Conservation (phyloP, 1,284 basidiomycete species). For the Ganoderma meredithae region DNA sequence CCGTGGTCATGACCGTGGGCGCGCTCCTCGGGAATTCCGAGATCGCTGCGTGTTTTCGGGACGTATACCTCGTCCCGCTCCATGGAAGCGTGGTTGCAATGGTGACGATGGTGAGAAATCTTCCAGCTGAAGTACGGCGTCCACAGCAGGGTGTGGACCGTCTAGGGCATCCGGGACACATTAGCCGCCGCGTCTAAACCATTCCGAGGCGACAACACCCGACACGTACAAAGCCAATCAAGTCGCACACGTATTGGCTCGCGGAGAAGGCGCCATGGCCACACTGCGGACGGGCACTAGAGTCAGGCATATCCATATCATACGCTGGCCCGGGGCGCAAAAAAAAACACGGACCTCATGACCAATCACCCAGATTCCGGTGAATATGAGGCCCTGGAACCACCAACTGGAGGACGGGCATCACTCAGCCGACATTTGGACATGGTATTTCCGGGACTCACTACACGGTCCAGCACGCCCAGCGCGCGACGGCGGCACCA, state of each 20-base stretch:
- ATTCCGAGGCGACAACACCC: slow-evolving; percentile 4
- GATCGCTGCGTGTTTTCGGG: slow-evolving; percentile 60
- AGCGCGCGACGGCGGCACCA: slow-evolving; percentile 49
- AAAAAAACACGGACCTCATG: slow-evolving; percentile 51
- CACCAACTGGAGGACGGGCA: slow-evolving; percentile 54
- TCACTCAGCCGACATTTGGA: slow-evolving; percentile 2
- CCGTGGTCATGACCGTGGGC: no score
- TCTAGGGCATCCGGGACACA: slow-evolving; percentile 22
- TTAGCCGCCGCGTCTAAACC: slow-evolving; percentile 12
- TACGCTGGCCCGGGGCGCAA: neutral
- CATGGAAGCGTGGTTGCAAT: slow-evolving; percentile 48
- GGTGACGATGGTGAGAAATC: slow-evolving; percentile 50
- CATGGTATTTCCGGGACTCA: slow-evolving; percentile 22
- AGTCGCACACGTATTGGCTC: slow-evolving; percentile 36
- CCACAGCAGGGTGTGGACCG: slow-evolving; percentile 44
- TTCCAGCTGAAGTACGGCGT: slow-evolving; percentile 52
- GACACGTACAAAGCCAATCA: slow-evolving; percentile 49
- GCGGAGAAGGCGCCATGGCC: slow-evolving; percentile 42
- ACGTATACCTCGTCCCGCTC: slow-evolving; percentile 70
- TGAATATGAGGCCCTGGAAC: slow-evolving; percentile 67
- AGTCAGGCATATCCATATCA: neutral
- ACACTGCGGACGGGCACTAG: slow-evolving; percentile 32
- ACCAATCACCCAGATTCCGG: slow-evolving; percentile 69
- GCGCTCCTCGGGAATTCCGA: slow-evolving; percentile 52
- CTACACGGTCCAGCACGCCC: slow-evolving; percentile 50